Conservation (phyloP, 495 filamentous ascomycete species). For the Penicillium desertorum region DNA sequence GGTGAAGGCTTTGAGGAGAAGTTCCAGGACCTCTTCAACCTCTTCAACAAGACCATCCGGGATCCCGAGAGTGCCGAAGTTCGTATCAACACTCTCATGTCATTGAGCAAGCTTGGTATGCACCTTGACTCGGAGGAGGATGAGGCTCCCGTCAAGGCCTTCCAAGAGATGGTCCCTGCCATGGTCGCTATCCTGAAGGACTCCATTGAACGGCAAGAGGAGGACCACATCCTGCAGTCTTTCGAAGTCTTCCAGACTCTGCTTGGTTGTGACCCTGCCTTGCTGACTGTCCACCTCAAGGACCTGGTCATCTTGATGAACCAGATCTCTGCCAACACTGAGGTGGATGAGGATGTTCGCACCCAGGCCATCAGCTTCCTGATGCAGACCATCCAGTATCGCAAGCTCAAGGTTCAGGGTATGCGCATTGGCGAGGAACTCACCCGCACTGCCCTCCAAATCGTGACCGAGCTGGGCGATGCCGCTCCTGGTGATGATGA, state of each 20-base stretch:
- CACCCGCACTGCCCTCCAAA: constrained; percentile 78
- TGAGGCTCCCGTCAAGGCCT: constrained; percentile 61
- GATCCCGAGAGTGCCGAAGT: constrained; percentile 91
- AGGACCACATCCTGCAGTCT: constrained; percentile 80
- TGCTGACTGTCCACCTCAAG: constrained; percentile 82
- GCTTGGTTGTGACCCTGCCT: constrained; percentile 81
- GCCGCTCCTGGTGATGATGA: constrained; percentile 75
- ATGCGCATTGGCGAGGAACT: constrained; percentile 80
- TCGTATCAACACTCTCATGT: constrained; percentile 90
- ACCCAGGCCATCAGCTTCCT: constrained; percentile 91
- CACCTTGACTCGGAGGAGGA: constrained; percentile 85
- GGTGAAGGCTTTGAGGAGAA: constrained; percentile 76
- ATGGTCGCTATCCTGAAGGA: constrained; percentile 91
- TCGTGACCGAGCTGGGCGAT: constrained; percentile 82
- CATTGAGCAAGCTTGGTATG: constrained; percentile 85
- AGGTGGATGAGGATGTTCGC: constrained; percentile 77
- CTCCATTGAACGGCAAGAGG: constrained; percentile 72
- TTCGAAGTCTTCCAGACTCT: constrained; percentile 99
- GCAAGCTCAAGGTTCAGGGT: constrained; percentile 92
- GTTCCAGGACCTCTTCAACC: constrained; percentile 70
- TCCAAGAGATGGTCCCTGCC: constrained; percentile 75
- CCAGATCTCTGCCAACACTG: constrained; percentile 71
- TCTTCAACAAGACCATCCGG: constrained; percentile 83
- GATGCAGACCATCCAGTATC: constrained; percentile 85
- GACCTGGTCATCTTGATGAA: constrained; percentile 94